Percentiles rank a stretch among this genome's conserved stretches.
phyloP scores from a whole-genome alignment of 495 filamentous ascomycete species.

The Penicillium silybi region DNA sequence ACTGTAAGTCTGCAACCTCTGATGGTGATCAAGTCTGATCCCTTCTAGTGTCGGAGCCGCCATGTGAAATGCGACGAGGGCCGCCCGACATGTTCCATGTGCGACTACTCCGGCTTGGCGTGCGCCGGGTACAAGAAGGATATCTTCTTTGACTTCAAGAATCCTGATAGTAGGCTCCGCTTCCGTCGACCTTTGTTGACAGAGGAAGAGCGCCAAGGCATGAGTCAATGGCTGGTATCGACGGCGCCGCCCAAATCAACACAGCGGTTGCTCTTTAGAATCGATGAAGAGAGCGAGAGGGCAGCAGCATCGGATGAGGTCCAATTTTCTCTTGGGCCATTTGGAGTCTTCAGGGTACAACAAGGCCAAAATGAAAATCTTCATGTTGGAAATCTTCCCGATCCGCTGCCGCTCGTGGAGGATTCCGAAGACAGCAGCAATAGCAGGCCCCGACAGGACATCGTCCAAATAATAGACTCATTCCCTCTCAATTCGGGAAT shows the following conservation, averaged over 20 bases:
- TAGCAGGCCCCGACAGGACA: conserved; percentile 3
- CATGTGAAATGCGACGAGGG: conserved; percentile 28
- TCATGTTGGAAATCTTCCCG: background rate
- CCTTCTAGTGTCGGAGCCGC: conserved; percentile 18
- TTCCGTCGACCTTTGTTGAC: conserved; percentile 27
- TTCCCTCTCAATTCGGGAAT: background rate
- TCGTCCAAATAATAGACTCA: background rate
- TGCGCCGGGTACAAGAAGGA: conserved; percentile 24
- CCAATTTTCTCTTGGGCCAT: conserved; percentile 10
- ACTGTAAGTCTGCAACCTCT: conserved; percentile 7
- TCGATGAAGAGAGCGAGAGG: conserved; percentile 16
- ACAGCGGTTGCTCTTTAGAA: conserved; percentile 1
- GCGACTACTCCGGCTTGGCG: conserved; percentile 6
- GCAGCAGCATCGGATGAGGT: background rate
- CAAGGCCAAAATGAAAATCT: background rate
- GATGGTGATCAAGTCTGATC: background rate
- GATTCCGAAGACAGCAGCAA: background rate
- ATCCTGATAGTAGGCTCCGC: conserved; percentile 13
- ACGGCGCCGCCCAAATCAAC: conserved; percentile 13
- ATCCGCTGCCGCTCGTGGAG: background rate
- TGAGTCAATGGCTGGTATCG: conserved; percentile 21
- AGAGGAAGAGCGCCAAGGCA: conserved; percentile 17
- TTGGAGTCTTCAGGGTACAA: conserved; percentile 15
- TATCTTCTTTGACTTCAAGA: conserved; percentile 20
- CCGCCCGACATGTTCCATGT: conserved; percentile 24